A percentile compares a stretch with the other conserved stretches of the same genome.
Conservation (phyloP, 1,139 yeast species). For the Trichomonascaceae sp. region DNA sequence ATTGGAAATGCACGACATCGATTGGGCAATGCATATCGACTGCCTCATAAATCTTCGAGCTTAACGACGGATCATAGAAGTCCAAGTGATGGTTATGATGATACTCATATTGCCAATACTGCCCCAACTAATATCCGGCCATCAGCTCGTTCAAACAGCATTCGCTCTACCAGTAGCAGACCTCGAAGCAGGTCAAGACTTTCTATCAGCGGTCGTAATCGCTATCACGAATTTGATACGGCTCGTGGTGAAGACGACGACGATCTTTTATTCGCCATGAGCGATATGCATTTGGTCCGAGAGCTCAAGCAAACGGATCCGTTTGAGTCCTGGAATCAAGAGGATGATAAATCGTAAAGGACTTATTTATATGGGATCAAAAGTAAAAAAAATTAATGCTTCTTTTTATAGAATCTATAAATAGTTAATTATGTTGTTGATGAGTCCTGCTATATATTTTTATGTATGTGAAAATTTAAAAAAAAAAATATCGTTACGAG, state of each 20-base stretch:
- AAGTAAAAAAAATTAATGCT: neutral
- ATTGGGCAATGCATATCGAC: constrained; percentile 8
- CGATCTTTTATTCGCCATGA: constrained; percentile 80
- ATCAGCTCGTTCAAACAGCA: constrained; percentile 2
- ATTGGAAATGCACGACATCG: constrained; percentile 2
- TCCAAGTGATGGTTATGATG: constrained; percentile 4
- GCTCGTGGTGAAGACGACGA: constrained; percentile 62
- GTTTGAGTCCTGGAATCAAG: constrained; percentile 3
- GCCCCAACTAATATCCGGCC: constrained; percentile 4
- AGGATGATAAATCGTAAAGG: neutral
- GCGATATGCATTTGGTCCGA: constrained; percentile 58
- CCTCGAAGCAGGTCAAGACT: constrained; percentile 3
- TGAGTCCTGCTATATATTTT: neutral
- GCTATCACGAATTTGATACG: constrained; percentile 13
- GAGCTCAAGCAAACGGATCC: constrained; percentile 2
- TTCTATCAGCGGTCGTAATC: constrained; percentile 5
- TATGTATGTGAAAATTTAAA: neutral
- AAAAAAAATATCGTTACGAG: constrained; percentile 60
- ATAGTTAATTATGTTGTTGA: neutral
- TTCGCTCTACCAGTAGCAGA: constrained; percentile 5
- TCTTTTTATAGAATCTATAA: neutral
- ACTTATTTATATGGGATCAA: neutral
- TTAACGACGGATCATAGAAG: neutral
- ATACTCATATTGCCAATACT: neutral
- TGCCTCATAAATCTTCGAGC: constrained; percentile 7